phyloP scores from a whole-genome alignment of 129 eudicot species.

The Erigeron canadensis region DNA sequence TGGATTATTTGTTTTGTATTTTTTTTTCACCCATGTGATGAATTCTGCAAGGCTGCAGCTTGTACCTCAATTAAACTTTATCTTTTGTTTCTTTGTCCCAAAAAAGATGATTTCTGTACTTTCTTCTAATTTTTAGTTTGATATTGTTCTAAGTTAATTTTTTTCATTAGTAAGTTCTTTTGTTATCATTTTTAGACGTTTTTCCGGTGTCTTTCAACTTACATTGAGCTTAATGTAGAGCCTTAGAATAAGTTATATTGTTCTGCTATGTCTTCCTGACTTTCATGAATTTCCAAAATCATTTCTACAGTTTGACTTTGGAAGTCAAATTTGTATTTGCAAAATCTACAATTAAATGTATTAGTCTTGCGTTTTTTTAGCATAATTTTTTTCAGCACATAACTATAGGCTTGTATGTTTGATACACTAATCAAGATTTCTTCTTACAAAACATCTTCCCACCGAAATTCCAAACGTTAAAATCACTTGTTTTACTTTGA shows the following conservation, averaged over 20 bases:
- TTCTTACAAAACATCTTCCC: neutral
- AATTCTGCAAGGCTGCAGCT: constrained; percentile 37
- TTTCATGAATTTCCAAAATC: neutral
- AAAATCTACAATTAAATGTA: neutral
- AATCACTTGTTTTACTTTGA: neutral
- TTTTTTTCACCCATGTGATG: constrained; percentile 36
- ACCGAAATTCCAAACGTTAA: constrained; percentile 2
- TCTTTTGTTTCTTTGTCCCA: constrained; percentile 27
- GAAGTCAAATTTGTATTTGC: constrained; percentile 12
- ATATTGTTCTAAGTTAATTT: constrained; percentile 1
- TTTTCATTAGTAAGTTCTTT: neutral
- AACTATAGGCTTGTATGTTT: neutral
- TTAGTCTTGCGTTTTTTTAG: neutral
- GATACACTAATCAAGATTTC: neutral
- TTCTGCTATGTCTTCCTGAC: neutral
- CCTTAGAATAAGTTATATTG: neutral
- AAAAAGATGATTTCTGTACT: constrained; percentile 24
- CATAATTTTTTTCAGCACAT: neutral
- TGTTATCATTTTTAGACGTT: neutral
- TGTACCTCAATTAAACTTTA: constrained; percentile 20
- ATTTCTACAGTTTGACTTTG: constrained; percentile 12
- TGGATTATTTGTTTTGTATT: constrained; percentile 13
- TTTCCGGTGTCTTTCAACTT: neutral
- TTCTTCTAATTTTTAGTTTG: constrained; percentile 1
- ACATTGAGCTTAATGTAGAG: neutral